These are phyloP conservation scores for Bipolaris victoriae DNA, from an alignment of 2,329 filamentous ascomycete genomes.

Conservation along the genomic window DNA sequence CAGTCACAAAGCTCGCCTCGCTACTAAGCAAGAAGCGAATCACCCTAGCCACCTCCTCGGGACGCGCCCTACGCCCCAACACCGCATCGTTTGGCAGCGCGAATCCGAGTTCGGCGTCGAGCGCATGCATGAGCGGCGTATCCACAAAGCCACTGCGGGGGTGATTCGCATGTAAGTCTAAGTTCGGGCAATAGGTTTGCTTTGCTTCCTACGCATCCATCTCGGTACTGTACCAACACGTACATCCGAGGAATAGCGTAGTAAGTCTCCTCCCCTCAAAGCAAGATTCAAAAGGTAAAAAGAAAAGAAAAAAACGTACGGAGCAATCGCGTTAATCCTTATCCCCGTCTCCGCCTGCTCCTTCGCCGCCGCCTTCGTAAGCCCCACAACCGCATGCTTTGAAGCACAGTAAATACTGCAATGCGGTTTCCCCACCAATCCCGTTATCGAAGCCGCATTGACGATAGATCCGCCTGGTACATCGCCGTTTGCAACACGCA, in stretches of 20 bases:
- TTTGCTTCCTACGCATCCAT: not conserved
- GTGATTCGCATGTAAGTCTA: no score
- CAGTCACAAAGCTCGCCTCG: conserved; percentile 27
- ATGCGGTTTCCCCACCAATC: conserved; percentile 43
- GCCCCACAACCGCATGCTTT: conserved; percentile 34
- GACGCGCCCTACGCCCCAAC: conserved; percentile 16
- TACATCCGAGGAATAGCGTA: no score
- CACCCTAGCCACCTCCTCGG: conserved; percentile 24
- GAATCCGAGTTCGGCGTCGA: conserved; percentile 3
- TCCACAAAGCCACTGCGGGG: conserved; percentile 22
- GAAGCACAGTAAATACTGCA: conserved; percentile 35
- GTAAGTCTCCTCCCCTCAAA: no score
- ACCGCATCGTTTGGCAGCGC: conserved; percentile 18
- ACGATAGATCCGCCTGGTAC: conserved; percentile 39
- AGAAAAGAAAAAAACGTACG: conserved; percentile 40
- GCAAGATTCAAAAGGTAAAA: not conserved
- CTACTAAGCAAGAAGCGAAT: conserved; percentile 24
- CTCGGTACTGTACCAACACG: not conserved
- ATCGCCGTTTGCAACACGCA: conserved; percentile 34
- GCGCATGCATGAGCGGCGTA: conserved; percentile 20
- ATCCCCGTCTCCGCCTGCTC: conserved; percentile 33
- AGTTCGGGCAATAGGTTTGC: no score
- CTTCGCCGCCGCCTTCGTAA: conserved; percentile 49
- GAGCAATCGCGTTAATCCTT: conserved; percentile 52
- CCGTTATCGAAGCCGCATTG: conserved; percentile 58